Conservation (phyloP, 768 basidiomycete genomes). For the Tylopilus balloui region DNA sequence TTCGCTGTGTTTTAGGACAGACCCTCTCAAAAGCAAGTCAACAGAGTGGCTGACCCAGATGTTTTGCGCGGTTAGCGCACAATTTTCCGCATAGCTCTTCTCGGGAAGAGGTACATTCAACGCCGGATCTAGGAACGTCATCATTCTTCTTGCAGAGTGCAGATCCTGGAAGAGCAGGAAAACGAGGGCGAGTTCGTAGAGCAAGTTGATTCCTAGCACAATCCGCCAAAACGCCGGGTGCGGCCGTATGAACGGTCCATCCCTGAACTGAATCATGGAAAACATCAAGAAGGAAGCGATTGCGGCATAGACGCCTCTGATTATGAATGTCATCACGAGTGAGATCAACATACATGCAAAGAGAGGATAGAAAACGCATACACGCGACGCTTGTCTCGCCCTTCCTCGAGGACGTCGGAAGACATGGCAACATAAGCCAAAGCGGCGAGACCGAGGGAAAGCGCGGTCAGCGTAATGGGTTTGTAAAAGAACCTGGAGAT, state of each 20-base stretch:
- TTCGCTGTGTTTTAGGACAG: conserved; percentile 2
- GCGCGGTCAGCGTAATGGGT: conserved; percentile 72
- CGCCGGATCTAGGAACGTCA: conserved; percentile 70
- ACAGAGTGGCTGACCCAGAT: conserved; percentile 54
- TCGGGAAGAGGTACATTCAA: conserved; percentile 74
- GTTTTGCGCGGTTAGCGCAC: conserved; percentile 53
- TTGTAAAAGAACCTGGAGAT: conserved; percentile 78
- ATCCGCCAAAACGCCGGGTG: conserved; percentile 86
- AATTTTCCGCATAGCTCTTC: conserved; percentile 84
- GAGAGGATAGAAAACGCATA: conserved; percentile 35
- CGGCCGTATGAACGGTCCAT: conserved; percentile 84
- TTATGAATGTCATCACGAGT: conserved; percentile 12
- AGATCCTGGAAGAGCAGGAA: conserved; percentile 86
- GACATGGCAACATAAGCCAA: conserved; percentile 81
- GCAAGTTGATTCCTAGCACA: conserved; percentile 72
- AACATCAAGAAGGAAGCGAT: conserved; percentile 72
- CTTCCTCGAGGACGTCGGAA: conserved; percentile 81
- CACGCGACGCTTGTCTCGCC: conserved; percentile 76
- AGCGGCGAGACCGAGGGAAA: conserved; percentile 59
- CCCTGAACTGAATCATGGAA: conserved; percentile 84
- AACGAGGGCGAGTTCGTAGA: conserved; percentile 79
- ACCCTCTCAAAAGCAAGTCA: neutral
- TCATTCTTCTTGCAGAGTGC: conserved; percentile 68
- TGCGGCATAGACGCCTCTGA: conserved; percentile 73
- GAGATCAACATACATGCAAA: neutral